Evolutionary conservation across 345 rosid genomes (phyloP).

Genomic region (Moricandia arvensis): DNA sequence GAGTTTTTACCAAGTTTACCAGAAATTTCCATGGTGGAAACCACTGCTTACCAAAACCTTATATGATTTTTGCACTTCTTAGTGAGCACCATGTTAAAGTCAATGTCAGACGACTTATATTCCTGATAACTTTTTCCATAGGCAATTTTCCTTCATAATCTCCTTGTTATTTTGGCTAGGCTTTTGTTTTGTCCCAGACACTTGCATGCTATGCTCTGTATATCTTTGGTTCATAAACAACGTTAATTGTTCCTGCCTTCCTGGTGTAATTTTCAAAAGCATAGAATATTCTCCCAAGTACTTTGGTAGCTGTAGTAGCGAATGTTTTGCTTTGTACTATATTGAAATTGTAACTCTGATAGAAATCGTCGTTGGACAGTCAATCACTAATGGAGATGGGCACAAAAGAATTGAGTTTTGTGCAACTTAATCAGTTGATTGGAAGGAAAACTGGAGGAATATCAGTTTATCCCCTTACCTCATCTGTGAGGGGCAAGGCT

Average conservation of each 20-base stretch:
- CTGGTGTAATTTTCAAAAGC: too few species aligned
- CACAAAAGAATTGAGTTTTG: slow-evolving; percentile 81
- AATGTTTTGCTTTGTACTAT: too few species aligned
- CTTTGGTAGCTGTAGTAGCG: too few species aligned
- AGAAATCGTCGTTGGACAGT: slow-evolving; percentile 50
- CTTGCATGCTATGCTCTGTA: neutral
- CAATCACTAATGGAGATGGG: slow-evolving; percentile 98
- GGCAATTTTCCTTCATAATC: neutral
- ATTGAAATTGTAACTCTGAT: too few species aligned
- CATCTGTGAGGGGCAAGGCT: slow-evolving; percentile 68
- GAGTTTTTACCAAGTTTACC: neutral
- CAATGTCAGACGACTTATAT: neutral
- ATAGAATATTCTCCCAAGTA: too few species aligned
- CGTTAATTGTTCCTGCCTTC: too few species aligned
- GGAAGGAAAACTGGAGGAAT: slow-evolving; percentile 99
- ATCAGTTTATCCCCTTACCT: slow-evolving; percentile 88
- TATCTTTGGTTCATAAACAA: neutral
- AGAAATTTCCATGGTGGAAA: neutral
- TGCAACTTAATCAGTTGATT: slow-evolving; percentile 94
- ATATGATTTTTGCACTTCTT: neutral
- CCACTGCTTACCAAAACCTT: neutral
- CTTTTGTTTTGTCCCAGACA: neutral
- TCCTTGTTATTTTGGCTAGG: neutral
- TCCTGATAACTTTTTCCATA: neutral
- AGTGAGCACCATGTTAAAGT: neutral